phyloP scores from a whole-genome alignment of 768 basidiomycete genomes.

The Russula earlei region DNA sequence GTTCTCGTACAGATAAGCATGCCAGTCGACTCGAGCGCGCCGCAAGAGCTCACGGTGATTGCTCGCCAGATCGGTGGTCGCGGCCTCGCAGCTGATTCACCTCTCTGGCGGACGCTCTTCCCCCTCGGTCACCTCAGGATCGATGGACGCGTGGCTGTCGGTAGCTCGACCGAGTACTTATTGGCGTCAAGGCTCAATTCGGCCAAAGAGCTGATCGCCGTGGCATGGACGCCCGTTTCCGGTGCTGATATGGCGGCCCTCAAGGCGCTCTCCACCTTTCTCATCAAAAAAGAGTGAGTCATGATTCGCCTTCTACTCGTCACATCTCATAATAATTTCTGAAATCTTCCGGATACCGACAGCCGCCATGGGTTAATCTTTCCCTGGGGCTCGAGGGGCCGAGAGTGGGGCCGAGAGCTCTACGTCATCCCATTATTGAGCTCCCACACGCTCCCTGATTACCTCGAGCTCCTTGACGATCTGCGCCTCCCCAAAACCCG shows the following conservation, averaged over 20 bases:
- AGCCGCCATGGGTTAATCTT: slow-evolving; percentile 84
- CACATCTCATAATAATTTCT: background rate
- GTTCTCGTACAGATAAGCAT: slow-evolving; percentile 51
- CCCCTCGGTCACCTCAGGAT: slow-evolving; percentile 61
- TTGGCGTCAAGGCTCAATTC: slow-evolving; percentile 69
- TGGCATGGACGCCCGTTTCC: slow-evolving; percentile 52
- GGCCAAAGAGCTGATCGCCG: slow-evolving; percentile 70
- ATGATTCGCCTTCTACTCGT: slow-evolving; percentile 5
- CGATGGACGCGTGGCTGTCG: slow-evolving; percentile 74
- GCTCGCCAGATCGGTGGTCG: slow-evolving; percentile 80
- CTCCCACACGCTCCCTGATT: slow-evolving; percentile 67
- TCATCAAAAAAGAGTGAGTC: slow-evolving; percentile 66
- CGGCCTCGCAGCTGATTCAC: slow-evolving; percentile 42
- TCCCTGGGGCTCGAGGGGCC: slow-evolving; percentile 72
- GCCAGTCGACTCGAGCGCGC: slow-evolving; percentile 66
- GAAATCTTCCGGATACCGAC: slow-evolving; percentile 13
- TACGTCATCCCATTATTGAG: slow-evolving; percentile 75
- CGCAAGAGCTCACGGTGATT: slow-evolving; percentile 53
- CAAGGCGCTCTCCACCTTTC: slow-evolving; percentile 51
- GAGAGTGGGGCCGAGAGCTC: slow-evolving; percentile 73
- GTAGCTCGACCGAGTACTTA: slow-evolving; percentile 70
- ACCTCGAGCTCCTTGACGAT: slow-evolving; percentile 73
- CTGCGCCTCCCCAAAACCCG: slow-evolving; percentile 58
- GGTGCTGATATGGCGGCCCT: slow-evolving; percentile 42
- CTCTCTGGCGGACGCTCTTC: slow-evolving; percentile 70